Base-by-base conservation (phyloP, 371 early-diverging fungal genomes). In the Entomophthora muscae region DNA sequence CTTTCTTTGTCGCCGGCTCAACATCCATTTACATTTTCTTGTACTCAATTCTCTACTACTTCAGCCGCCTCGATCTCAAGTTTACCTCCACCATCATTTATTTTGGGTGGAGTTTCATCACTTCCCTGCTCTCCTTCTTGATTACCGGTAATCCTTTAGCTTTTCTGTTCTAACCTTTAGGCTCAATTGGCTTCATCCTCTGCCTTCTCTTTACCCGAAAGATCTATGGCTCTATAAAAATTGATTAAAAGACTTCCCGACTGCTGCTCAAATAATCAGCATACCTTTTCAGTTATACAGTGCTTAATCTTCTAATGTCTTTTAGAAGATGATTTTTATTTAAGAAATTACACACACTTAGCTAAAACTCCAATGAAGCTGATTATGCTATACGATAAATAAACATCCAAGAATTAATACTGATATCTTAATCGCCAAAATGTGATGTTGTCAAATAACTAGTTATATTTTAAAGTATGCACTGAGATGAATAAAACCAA, bases 81-180 rank as follows among this genome's bases (percentile, higher is more conserved):
- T 80, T 83, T 52, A 77, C 84, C 55, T 82, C 89, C 12, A 85
- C 89, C 62, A 75, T 93, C 13, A 79, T 94, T 51, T 97, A 93
- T 77, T 87, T 94, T 78, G 94, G 95, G n/a, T 94, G 87, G 80
- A 82, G 86, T 60, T 70, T 83, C 1, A 80, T 91, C 63, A 88
- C 86, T 67, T 83, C 83, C 67, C 24, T 85, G 32, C 66, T 92
- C 68, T 78, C 89, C 71, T 81, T 85, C 65, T 69, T 89, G 51
- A 67, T 90, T 61, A 88, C 89, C 0, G 84, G 89, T 66, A 71
- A 66, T 51, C 67, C 42, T 65, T 64, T 57, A 28, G 26, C 30
- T 53, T 67, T 3, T 26, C 27, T 55, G n/a, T 23, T 28, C 23
- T 58, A 54, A 1, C 22, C 7, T 52, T 53, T 62, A 65, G 52